phyloP scores from a whole-genome alignment of 441 rosid species.

The Mallotus repandus region DNA sequence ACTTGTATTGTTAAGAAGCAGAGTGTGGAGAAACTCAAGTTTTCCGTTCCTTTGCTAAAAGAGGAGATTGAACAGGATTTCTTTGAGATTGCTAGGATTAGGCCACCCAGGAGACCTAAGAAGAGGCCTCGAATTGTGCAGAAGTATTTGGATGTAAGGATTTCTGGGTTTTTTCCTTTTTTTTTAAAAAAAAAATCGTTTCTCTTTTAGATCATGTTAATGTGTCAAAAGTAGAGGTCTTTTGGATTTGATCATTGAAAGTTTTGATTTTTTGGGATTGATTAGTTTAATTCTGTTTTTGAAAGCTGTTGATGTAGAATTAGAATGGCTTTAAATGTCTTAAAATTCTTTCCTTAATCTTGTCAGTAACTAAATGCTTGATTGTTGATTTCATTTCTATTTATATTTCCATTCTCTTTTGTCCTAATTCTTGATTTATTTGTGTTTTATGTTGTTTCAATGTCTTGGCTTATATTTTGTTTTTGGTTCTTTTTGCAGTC shows the following conservation, averaged over 20 bases:
- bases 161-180: background rate
- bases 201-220: background rate
- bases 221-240: conserved; percentile 1
- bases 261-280: background rate
- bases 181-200: too few species aligned
- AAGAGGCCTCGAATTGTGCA: conserved; percentile 56
- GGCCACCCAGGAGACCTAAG: conserved; percentile 62
- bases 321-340: background rate
- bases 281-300: conserved; percentile 9
- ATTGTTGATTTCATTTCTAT: background rate
- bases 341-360: background rate
- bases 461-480: background rate
- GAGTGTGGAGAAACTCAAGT: conserved; percentile 18
- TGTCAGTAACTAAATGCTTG: background rate
- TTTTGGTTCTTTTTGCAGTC: conserved; percentile 36
- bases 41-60: conserved; percentile 45
- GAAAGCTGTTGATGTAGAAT: background rate
- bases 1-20: conserved; percentile 25
- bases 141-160: conserved; percentile 56
- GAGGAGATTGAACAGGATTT: conserved; percentile 63
- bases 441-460: background rate
- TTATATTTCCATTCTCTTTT: background rate
- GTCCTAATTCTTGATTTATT: background rate
- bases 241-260: background rate
- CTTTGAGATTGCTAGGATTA: conserved; percentile 43